These are phyloP conservation scores for Leccinellum albellum DNA, from an alignment of 768 basidiomycete genomes.

Conservation along the genomic window DNA sequence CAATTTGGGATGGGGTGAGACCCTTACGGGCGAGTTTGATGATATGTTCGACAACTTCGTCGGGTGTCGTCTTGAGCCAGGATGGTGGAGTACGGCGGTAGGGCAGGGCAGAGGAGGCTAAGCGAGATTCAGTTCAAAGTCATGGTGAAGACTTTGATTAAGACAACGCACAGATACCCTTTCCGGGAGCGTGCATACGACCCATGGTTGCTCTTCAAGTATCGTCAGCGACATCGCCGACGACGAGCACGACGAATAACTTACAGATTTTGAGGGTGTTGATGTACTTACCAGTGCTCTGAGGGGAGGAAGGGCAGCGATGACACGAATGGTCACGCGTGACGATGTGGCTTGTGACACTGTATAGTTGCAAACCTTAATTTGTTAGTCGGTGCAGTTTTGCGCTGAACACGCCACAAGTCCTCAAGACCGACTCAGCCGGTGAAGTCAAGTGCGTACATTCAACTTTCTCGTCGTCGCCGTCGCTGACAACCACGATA, in stretches of 20 bases:
- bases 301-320: slow-evolving; percentile 16
- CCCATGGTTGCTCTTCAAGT: slow-evolving; percentile 59
- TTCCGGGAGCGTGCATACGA: slow-evolving; percentile 99
- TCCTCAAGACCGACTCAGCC: slow-evolving; percentile 31
- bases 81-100: slow-evolving; percentile 92
- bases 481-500: slow-evolving; percentile 22
- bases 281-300: neutral
- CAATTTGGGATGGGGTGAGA: slow-evolving; percentile 95
- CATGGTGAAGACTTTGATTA: neutral
- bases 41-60: slow-evolving; percentile 95
- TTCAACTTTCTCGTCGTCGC: neutral
- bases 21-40: slow-evolving; percentile 97
- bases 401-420: neutral
- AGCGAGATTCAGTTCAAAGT: slow-evolving; percentile 35
- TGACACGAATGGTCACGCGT: slow-evolving; percentile 26
- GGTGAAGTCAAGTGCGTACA: slow-evolving; percentile 35
- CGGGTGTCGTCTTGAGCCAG: slow-evolving; percentile 95
- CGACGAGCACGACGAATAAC: slow-evolving; percentile 22
- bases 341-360: slow-evolving; percentile 35
- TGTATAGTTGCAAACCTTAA: slow-evolving; percentile 65
- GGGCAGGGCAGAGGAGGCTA: slow-evolving; percentile 86
- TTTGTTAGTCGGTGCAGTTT: slow-evolving; percentile 29
- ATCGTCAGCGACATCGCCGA: slow-evolving; percentile 11
- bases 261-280: slow-evolving; percentile 33
- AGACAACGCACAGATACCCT: slow-evolving; percentile 91